Base-by-base conservation (phyloP, 805 yeast species). In the Scheffersomyces coipomensis region DNA sequence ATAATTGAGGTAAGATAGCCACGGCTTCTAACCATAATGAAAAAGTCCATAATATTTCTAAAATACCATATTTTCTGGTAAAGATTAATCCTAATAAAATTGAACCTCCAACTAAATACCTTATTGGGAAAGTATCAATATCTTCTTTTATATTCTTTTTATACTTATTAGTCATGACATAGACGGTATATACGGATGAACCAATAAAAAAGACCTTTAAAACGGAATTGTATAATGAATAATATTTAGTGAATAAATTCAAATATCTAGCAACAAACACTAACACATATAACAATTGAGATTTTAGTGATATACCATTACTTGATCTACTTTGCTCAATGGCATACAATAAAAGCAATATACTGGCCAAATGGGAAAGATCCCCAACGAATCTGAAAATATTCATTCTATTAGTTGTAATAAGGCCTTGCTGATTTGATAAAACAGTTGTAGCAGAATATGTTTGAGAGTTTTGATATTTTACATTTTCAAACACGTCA, bases 1-100 rank as follows among this genome's bases (percentile, higher is more conserved):
- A 89, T 58, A 93, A 70, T 65, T 93, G 99, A 4, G 99, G 99
- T 43, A 93, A 64, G 40, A 93, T 89, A 9, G 96, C 95, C 24
- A 87, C 85, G 32, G 91, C 75, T 63, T 93, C 99, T 38, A 93
- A 74, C 97, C 98, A 93, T 37, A 89, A 66, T 12, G 91, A 81
- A 55, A 89, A 93, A 17, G 93, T 74, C 99, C 99, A 93, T 24
- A 81, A 47, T 8, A 87, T 54, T 53, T 87, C 96, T 10, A 73
- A 44, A 10, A 79, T 29, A 0, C 82, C 64, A 62, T 81, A 89
- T 37, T 77, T 75, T 58, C 78, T 75, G 37, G 87, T 81, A 66
- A 88, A 82, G 5, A 88, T 52, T 32, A 88, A 62, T 43, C 79
- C 52, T 19, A 70, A 43, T 2, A 86, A 57, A 5, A 70, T 64